Conservation (phyloP, 129 eudicot species). For the Flaveria trinervia region DNA sequence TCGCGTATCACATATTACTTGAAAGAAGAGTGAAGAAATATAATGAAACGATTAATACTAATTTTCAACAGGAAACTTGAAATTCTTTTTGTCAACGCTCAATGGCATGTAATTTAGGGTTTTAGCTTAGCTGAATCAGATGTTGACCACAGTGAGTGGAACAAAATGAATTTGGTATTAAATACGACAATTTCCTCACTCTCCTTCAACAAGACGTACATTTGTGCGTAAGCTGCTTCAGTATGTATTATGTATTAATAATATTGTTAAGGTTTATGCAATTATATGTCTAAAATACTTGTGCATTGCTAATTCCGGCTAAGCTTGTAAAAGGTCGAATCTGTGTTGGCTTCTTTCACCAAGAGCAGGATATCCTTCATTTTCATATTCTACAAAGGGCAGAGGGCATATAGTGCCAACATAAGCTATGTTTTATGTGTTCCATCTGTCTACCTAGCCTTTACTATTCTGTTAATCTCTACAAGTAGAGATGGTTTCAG, state of each 20-base stretch:
- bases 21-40: slow-evolving; percentile 8
- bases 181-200: slow-evolving; percentile 7
- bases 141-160: not conserved
- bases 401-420: not conserved
- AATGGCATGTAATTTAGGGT: slow-evolving; percentile 17
- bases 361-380: slow-evolving; percentile 4
- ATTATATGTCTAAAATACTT: not conserved
- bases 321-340: not conserved
- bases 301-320: slow-evolving; percentile 2
- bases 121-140: slow-evolving; percentile 19
- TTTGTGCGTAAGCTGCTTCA: not conserved
- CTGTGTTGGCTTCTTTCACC: not conserved
- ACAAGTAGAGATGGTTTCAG: not conserved
- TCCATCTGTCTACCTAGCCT: slow-evolving; percentile 21
- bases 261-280: not conserved
- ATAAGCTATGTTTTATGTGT: not conserved
- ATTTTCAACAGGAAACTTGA: slow-evolving; percentile 6
- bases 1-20: slow-evolving; percentile 4
- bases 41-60: not conserved
- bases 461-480: not conserved
- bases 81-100: slow-evolving; percentile 1
- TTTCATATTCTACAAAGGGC: not conserved
- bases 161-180: not conserved
- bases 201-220: not conserved
- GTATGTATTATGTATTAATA: not conserved